A percentile compares a stretch with the other conserved stretches of the same genome.
Conservation (phyloP, 208 protist species). For the Acanthamoeba triangularis region DNA sequence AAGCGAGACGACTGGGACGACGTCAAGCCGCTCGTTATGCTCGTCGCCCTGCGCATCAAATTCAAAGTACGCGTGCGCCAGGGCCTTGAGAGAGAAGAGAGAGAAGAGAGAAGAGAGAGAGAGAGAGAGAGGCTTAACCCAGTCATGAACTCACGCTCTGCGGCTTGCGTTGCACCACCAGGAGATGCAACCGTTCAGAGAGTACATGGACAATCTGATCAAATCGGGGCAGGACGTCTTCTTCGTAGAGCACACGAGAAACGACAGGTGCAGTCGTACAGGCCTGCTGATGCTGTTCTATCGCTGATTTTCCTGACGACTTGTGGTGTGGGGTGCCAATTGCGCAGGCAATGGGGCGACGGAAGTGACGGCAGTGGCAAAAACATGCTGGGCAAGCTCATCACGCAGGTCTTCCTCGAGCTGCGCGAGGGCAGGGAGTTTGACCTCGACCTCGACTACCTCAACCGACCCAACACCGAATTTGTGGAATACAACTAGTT, state of each 20-base stretch:
- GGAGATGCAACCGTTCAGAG: constrained; percentile 21
- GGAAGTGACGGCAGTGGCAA: background rate
- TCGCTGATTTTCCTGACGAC: no score
- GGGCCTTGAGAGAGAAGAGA: no score
- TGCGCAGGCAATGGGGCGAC: background rate
- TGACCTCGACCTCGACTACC: constrained; percentile 2
- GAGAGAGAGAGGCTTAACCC: no score
- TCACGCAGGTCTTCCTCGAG: constrained; percentile 42
- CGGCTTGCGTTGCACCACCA: background rate
- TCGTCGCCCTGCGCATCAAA: background rate
- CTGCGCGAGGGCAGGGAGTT: constrained; percentile 21
- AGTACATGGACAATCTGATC: constrained; percentile 33
- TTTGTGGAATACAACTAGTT: background rate
- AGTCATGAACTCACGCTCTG: no score
- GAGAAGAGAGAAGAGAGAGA: no score
- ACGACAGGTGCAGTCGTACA: constrained; percentile 10
- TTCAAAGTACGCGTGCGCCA: background rate
- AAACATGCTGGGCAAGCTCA: constrained; percentile 52
- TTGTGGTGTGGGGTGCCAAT: no score
- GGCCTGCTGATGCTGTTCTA: no score
- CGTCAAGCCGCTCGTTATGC: background rate
- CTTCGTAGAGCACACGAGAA: constrained; percentile 29
- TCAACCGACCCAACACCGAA: background rate
- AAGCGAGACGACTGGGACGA: constrained; percentile 8
- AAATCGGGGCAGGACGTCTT: constrained; percentile 27